Percentiles rank a stretch among this genome's conserved stretches.
phyloP scores from a whole-genome alignment of 2,329 filamentous ascomycete genomes.

The Calonectria henricotiae region DNA sequence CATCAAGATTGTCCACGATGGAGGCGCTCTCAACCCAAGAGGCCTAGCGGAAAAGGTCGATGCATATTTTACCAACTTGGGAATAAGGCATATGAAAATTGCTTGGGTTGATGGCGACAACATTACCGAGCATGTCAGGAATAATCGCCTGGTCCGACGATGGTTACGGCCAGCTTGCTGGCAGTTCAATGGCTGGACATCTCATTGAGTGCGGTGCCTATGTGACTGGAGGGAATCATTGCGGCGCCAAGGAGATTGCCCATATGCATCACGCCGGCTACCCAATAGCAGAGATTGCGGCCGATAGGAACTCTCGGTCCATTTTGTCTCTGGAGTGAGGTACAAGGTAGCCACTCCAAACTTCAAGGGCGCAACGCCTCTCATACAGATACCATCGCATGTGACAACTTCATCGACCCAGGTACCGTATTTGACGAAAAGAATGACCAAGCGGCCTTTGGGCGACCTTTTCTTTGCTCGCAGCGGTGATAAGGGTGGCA shows the following conservation, averaged over 20 bases:
- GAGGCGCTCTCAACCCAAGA: conserved; percentile 70
- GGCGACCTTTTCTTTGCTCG: conserved; percentile 55
- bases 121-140: conserved; percentile 53
- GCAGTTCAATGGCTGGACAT: conserved; percentile 65
- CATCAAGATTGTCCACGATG: conserved; percentile 72
- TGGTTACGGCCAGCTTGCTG: conserved; percentile 65
- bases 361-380: neutral
- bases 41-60: conserved; percentile 63
- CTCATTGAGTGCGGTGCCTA: conserved; percentile 69
- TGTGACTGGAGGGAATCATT: conserved; percentile 69
- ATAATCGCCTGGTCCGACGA: conserved; percentile 59
- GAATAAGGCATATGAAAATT: conserved; percentile 54
- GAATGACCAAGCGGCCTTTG: conserved; percentile 46
- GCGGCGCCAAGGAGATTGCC: conserved; percentile 57
- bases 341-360: conserved; percentile 3
- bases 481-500: conserved; percentile 57
- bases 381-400: neutral
- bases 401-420: neutral
- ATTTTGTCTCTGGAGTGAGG: conserved; percentile 44
- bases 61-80: conserved; percentile 42
- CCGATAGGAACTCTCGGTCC: conserved; percentile 58
- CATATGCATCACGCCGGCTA: conserved; percentile 56
- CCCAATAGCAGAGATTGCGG: conserved; percentile 67
- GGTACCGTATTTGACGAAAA: neutral
- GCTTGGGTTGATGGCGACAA: conserved; percentile 61